These are phyloP conservation scores for Yarrowia divulgata DNA, from an alignment of 805 yeast genomes.

Conservation along the genomic window DNA sequence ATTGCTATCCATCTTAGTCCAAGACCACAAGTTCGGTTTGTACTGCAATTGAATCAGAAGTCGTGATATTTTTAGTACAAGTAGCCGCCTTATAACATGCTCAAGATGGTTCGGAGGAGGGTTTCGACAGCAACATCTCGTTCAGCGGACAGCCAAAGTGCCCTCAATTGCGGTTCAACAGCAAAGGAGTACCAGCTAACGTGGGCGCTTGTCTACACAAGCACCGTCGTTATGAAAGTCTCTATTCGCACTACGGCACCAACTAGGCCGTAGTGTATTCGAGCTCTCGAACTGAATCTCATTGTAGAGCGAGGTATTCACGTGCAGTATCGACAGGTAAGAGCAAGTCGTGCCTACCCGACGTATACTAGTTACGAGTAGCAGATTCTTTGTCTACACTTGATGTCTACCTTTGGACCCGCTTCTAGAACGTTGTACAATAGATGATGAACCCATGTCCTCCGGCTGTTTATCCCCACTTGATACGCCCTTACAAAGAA, in stretches of 20 bases:
- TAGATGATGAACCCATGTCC: too few relatives aligned
- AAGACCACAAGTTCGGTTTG: background rate
- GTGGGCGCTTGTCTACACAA: background rate
- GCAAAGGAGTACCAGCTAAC: too few relatives aligned
- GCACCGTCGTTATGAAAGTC: too few relatives aligned
- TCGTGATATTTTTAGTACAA: conserved; percentile 1
- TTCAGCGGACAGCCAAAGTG: too few relatives aligned
- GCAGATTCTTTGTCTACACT: too few relatives aligned
- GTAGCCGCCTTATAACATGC: background rate
- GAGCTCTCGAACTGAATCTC: too few relatives aligned
- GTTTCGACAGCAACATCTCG: background rate
- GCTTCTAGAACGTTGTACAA: background rate
- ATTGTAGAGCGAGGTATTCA: background rate
- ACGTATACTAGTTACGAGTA: background rate
- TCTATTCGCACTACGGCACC: too few relatives aligned
- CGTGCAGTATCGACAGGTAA: background rate
- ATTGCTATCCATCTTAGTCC: too few relatives aligned
- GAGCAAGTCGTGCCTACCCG: background rate
- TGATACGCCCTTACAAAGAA: too few relatives aligned
- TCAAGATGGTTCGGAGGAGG: background rate
- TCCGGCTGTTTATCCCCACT: too few relatives aligned
- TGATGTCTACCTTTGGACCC: background rate
- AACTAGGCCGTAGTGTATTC: too few relatives aligned
- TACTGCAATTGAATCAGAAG: background rate
- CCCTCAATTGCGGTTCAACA: too few relatives aligned